Evolutionary conservation across 768 basidiomycete genomes (phyloP).

Genomic region (Gelatoporia subvermispora): DNA sequence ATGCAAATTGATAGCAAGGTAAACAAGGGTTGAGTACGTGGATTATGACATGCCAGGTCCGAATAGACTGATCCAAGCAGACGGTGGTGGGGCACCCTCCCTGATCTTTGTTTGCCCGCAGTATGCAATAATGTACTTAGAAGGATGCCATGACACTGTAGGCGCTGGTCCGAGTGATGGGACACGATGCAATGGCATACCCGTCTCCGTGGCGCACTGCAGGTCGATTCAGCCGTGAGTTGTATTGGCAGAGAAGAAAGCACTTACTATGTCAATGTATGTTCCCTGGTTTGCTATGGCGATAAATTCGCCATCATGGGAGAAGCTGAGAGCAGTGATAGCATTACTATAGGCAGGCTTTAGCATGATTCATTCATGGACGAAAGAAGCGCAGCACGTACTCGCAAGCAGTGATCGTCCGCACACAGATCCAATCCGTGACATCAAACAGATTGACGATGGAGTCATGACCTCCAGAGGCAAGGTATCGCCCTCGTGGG

Average conservation of each 20-base stretch:
- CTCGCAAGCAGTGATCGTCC: conserved; percentile 80
- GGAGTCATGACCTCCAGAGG: conserved; percentile 76
- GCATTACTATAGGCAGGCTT: conserved; percentile 45
- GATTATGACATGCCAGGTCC: conserved; percentile 32
- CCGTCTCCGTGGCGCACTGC: conserved; percentile 78
- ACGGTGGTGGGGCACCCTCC: conserved; percentile 61
- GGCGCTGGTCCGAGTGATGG: conserved; percentile 67
- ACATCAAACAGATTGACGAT: conserved; percentile 80
- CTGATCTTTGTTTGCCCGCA: conserved; percentile 69
- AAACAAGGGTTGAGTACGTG: neutral
- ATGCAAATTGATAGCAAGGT: neutral
- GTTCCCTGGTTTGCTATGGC: conserved; percentile 68
- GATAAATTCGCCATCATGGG: conserved; percentile 78
- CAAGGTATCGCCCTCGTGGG: conserved; percentile 77
- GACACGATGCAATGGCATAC: conserved; percentile 69
- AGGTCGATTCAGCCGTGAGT: neutral
- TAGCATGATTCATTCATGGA: neutral
- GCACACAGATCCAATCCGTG: conserved; percentile 74
- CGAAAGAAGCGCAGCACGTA: conserved; percentile 33
- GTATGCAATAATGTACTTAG: conserved; percentile 75
- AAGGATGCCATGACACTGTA: conserved; percentile 79
- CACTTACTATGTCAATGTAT: conserved; percentile 74
- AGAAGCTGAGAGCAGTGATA: conserved; percentile 74
- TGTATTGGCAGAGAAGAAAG: neutral
- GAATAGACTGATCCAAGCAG: conserved; percentile 70